Base-by-base conservation (phyloP, 306 rosid species). In the Aeschynomene evenia region DNA sequence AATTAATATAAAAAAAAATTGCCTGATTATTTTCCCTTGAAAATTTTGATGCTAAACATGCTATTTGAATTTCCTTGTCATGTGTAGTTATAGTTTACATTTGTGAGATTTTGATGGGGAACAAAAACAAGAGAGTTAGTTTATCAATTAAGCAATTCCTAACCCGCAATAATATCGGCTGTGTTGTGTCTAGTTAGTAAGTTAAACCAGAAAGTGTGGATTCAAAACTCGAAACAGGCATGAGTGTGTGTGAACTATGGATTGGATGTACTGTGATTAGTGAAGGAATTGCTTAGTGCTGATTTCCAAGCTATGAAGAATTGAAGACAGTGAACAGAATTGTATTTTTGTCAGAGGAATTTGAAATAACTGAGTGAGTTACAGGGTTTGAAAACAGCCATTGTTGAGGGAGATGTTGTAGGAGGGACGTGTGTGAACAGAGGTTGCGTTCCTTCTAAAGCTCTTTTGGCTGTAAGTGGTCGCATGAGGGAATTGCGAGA, bases 391-490 rank as follows among this genome's bases (percentile, higher is more conserved):
- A 90, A 90, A 87, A 90, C 94, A 65, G 96, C 88, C 73, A 72
- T 90, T 6, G 84, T 90, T 14, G 96, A 90, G 80, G 96, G 96
- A 64, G 94, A 87, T 40, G 91, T 85, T 66, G 88, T 90, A 70
- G 96, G 94, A 21, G 91, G 96, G 72, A 90, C 96, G 5, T 90
- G 96, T 77, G 91, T 90, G 49, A 90, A 90, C 79, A 85, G 94
- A 76, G 96, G 96, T 5, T 90, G 96, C 51, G 94, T 87, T 78
- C 96, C 96, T 40, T 90, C 96, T 18, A 90, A 85, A 77, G 96
- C 96, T 65, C 96, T 90, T 82, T 77, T 90, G 76, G 96, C 96
- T 77, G 91, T 87, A 8, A 90, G 96, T 72, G 95, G 95, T 62
- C 87, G 96, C 56, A 90, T 87, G 96, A 89, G 88, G 49, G 96